These are phyloP conservation scores for Stemphylium lycopersici DNA, from an alignment of 2,329 filamentous ascomycete species.

Conservation along the genomic window DNA sequence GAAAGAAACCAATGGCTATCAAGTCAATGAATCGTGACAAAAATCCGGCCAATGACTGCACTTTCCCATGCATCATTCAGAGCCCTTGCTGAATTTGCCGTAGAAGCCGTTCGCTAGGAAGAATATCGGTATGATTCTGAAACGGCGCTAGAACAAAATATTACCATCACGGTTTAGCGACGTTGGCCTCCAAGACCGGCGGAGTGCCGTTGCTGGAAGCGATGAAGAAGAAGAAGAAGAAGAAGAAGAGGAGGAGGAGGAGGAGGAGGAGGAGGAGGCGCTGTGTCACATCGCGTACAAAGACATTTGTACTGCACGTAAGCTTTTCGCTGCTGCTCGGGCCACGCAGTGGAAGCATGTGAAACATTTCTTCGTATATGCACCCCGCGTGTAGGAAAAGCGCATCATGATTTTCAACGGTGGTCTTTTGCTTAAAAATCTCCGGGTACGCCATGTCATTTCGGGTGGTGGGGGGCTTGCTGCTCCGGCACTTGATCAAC, in stretches of 20 bases:
- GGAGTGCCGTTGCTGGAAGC: not conserved
- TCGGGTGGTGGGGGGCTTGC: not conserved
- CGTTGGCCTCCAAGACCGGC: not conserved
- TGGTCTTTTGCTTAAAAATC: not conserved
- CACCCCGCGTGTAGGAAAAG: conserved; percentile 5
- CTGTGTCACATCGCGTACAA: too few species aligned
- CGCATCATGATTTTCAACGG: not conserved
- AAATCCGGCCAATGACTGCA: not conserved
- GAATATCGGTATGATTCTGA: conserved; percentile 11
- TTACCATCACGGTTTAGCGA: not conserved
- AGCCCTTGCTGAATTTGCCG: not conserved
- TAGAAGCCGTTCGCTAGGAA: not conserved
- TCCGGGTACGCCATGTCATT: not conserved
- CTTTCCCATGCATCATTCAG: not conserved
- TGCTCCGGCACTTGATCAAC: conserved; percentile 4
- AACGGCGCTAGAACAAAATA: conserved; percentile 5
- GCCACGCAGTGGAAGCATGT: not conserved
- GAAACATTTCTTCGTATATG: conserved; percentile 8
- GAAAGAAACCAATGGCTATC: not conserved
- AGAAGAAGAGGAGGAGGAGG: too few species aligned
- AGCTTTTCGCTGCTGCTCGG: not conserved
- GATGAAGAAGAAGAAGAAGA: too few species aligned
- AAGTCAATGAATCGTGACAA: not conserved
- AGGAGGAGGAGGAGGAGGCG: too few species aligned
- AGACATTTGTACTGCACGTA: not conserved